These are phyloP conservation scores for Lithospermum erythrorhizon DNA, from an alignment of 257 asterid genomes.

Conservation along the genomic window DNA sequence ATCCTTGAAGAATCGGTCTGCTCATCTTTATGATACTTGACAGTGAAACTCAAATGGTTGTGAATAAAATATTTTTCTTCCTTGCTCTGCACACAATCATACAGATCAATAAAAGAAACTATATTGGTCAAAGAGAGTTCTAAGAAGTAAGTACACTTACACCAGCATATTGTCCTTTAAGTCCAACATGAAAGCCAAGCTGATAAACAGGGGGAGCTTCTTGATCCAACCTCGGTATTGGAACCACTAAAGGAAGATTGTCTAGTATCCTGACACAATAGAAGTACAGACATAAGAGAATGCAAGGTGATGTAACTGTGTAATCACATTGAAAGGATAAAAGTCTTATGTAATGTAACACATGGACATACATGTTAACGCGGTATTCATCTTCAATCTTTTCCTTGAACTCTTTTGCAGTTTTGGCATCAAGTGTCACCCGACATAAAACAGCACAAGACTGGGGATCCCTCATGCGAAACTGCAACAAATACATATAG, in stretches of 20 bases:
- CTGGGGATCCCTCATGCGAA: conserved; percentile 69
- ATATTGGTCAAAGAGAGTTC: conserved; percentile 2
- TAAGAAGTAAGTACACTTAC: conserved; percentile 26
- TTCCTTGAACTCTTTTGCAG: conserved; percentile 49
- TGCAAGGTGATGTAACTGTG: background rate
- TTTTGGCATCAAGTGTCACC: conserved; percentile 39
- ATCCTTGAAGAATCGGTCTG: too few relatives aligned
- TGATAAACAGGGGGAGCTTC: conserved; percentile 55
- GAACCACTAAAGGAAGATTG: conserved; percentile 72
- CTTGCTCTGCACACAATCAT: conserved; percentile 43
- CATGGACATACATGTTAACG: conserved; percentile 47
- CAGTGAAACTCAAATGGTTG: too few relatives aligned
- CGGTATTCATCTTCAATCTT: conserved; percentile 54
- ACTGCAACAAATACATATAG: conserved; percentile 27
- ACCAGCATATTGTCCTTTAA: conserved; percentile 63
- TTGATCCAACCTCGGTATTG: conserved; percentile 45
- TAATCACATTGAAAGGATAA: background rate
- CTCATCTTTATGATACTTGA: too few relatives aligned
- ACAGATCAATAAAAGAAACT: conserved; percentile 7
- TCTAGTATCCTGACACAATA: conserved; percentile 49
- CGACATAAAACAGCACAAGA: conserved; percentile 50
- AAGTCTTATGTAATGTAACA: conserved; percentile 2
- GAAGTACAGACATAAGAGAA: conserved; percentile 3
- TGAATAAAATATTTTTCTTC: conserved; percentile 23
- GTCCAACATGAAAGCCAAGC: conserved; percentile 57